phyloP scores from a whole-genome alignment of 1,284 basidiomycete species.

The Papiliotrema terrestris region DNA sequence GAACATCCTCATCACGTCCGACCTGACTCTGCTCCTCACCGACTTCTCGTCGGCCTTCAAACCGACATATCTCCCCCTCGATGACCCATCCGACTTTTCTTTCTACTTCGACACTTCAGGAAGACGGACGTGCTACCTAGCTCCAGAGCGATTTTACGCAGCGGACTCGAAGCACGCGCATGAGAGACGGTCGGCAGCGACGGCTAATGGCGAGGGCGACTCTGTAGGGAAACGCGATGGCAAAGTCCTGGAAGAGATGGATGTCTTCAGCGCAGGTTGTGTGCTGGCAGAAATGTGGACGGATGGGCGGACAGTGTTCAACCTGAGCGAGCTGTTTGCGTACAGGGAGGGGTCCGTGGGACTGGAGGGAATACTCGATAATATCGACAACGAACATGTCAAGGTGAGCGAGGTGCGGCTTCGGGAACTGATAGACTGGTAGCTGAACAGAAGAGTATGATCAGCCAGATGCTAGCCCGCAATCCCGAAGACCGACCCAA shows the following conservation, averaged over 20 bases:
- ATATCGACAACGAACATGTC: slow-evolving; percentile 76
- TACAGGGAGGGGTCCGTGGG: slow-evolving; percentile 82
- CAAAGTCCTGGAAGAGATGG: slow-evolving; percentile 92
- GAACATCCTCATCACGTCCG: slow-evolving; percentile 94
- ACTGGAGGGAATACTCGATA: slow-evolving; percentile 67
- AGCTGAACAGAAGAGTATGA: slow-evolving; percentile 61
- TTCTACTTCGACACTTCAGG: slow-evolving; percentile 97
- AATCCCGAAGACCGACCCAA: slow-evolving; percentile 72
- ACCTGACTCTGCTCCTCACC: slow-evolving; percentile 91
- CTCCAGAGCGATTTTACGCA: slow-evolving; percentile 92
- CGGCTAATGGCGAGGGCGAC: slow-evolving; percentile 2
- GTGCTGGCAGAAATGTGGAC: slow-evolving; percentile 95
- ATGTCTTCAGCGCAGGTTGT: slow-evolving; percentile 93
- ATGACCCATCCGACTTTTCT: slow-evolving; percentile 96
- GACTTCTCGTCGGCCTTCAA: slow-evolving; percentile 95
- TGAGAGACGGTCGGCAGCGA: slow-evolving; percentile 55
- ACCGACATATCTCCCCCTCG: slow-evolving; percentile 88
- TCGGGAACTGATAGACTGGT: no score
- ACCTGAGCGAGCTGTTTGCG: slow-evolving; percentile 91
- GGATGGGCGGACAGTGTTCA: slow-evolving; percentile 91
- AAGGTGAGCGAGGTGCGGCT: slow-evolving; percentile 62
- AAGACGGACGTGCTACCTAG: slow-evolving; percentile 89
- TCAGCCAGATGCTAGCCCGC: slow-evolving; percentile 84
- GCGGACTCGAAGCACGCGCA: slow-evolving; percentile 65
- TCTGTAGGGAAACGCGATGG: slow-evolving; percentile 61